phyloP scores from a whole-genome alignment of 495 filamentous ascomycete genomes.

The Penicillium coprophilum region DNA sequence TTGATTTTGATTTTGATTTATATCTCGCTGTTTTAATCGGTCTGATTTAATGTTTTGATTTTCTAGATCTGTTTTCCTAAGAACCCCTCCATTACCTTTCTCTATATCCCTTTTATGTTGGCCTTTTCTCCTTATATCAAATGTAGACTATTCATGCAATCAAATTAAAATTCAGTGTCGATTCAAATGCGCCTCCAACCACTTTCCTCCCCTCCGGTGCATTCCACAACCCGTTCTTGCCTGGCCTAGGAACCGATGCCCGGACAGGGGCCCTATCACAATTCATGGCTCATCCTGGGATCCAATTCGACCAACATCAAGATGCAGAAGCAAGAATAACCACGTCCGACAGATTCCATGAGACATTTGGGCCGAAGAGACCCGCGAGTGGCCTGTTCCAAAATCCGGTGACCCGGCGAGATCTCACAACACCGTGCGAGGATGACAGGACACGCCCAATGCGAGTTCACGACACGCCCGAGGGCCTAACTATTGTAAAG shows the following conservation, averaged over 20 bases:
- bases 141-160: slow-evolving; percentile 1
- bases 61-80: not conserved
- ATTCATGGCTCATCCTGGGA: slow-evolving; percentile 20
- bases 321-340: slow-evolving; percentile 26
- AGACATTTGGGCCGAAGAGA: slow-evolving; percentile 31
- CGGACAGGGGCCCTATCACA: slow-evolving; percentile 25
- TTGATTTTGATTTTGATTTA: not conserved
- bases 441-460: slow-evolving; percentile 28
- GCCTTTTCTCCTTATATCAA: not conserved
- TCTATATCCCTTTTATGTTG: not conserved
- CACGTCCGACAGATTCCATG: slow-evolving; percentile 33
- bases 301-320: slow-evolving; percentile 25
- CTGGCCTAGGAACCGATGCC: slow-evolving; percentile 26
- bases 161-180: slow-evolving; percentile 2
- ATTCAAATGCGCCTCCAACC: slow-evolving; percentile 12
- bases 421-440: slow-evolving; percentile 33
- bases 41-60: not conserved
- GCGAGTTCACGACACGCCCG: slow-evolving; percentile 16
- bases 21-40: not conserved
- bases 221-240: slow-evolving; percentile 27
- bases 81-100: not conserved
- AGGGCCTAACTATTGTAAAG: slow-evolving; percentile 16
- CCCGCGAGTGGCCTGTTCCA: slow-evolving; percentile 32
- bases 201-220: slow-evolving; percentile 30
- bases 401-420: slow-evolving; percentile 37